These are phyloP conservation scores for Phaeophleospora eucalypticola DNA, from an alignment of 2,329 filamentous ascomycete species.

Conservation along the genomic window DNA sequence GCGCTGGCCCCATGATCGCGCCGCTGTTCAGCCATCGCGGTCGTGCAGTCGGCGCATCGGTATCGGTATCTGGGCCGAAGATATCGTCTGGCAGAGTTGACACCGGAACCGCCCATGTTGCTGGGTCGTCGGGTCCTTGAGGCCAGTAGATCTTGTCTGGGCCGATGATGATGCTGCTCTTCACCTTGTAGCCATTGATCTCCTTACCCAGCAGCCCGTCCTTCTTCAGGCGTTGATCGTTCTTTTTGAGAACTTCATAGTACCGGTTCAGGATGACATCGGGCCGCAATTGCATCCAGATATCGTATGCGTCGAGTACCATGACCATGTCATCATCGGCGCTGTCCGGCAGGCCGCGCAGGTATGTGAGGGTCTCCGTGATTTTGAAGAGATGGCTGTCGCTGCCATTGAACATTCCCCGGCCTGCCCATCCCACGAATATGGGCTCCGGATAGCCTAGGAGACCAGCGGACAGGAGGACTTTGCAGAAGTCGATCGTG, in stretches of 20 bases:
- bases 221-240: conserved; percentile 42
- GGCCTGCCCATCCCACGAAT: conserved; percentile 25
- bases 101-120: conserved; percentile 29
- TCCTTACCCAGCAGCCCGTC: conserved; percentile 19
- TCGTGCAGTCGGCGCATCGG: conserved; percentile 34
- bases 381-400: conserved; percentile 36
- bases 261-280: conserved; percentile 62
- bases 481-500: conserved; percentile 19
- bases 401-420: conserved; percentile 23
- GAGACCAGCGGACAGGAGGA: conserved; percentile 20
- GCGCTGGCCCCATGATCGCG: conserved; percentile 43
- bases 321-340: conserved; percentile 54
- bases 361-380: conserved; percentile 26
- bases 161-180: conserved; percentile 28
- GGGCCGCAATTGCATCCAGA: conserved; percentile 62
- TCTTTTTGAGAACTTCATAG: conserved; percentile 50
- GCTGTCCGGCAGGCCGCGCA: conserved; percentile 17
- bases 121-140: conserved; percentile 20
- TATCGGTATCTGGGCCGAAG: conserved; percentile 35
- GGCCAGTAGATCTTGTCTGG: conserved; percentile 33
- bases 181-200: conserved; percentile 12
- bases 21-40: conserved; percentile 40
- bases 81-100: conserved; percentile 18
- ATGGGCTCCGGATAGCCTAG: conserved; percentile 27
- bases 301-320: conserved; percentile 60